Conservation (phyloP, 2,329 filamentous ascomycete genomes). For the Sordariomycetes sp. region DNA sequence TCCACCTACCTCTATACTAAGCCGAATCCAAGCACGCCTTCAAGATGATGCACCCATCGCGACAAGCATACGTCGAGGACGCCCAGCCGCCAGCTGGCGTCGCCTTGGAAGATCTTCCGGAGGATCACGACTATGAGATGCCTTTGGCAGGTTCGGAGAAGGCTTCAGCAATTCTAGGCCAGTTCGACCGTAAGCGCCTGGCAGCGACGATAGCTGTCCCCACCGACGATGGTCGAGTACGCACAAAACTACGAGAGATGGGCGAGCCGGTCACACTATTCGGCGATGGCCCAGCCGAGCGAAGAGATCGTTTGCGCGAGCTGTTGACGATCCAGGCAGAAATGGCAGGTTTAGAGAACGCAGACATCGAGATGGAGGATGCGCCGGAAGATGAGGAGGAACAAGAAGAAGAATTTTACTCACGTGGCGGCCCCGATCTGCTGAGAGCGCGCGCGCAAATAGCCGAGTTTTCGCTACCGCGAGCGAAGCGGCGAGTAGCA, state of each 20-base stretch:
- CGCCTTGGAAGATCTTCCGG: conserved; percentile 40
- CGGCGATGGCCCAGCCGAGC: conserved; percentile 77
- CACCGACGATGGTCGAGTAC: conserved; percentile 84
- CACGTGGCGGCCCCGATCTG: conserved; percentile 66
- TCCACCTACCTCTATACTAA: no score
- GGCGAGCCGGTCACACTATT: conserved; percentile 94
- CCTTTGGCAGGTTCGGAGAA: conserved; percentile 66
- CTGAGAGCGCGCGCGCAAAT: conserved; percentile 71
- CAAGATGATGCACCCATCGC: conserved; percentile 72
- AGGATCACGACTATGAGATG: conserved; percentile 79
- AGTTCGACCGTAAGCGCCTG: conserved; percentile 85
- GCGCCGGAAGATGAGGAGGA: conserved; percentile 49
- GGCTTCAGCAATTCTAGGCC: conserved; percentile 73
- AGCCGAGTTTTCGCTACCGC: conserved; percentile 72
- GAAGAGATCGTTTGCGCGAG: conserved; percentile 78
- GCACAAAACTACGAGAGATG: conserved; percentile 69
- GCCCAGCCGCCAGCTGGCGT: conserved; percentile 45
- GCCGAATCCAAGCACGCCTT: conserved; percentile 2
- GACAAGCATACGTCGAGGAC: conserved; percentile 92
- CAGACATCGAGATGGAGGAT: conserved; percentile 53
- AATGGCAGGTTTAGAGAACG: conserved; percentile 43
- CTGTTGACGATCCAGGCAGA: conserved; percentile 68
- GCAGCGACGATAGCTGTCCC: conserved; percentile 86
- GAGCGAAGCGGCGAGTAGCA: conserved; percentile 66
- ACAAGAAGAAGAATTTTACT: conserved; percentile 92